Evolutionary conservation across 768 basidiomycete species (phyloP), one percentile per base, ranked within the genome.

Genomic region (Sporobolomyces roseus): DNA sequence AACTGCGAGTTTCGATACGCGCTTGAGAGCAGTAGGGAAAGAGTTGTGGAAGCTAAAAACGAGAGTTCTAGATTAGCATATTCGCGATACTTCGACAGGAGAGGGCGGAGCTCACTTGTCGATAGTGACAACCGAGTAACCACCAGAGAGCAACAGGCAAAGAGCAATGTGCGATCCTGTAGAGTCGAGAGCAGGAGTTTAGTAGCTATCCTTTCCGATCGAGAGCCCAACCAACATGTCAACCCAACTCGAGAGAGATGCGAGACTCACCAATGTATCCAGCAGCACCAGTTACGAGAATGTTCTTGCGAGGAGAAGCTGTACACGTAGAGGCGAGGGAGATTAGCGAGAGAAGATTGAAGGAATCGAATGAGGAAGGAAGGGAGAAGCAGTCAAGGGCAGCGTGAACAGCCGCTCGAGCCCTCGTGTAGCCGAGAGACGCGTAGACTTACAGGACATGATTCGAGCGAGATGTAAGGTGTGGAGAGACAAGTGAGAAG

Each of bases 131-230:
- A 97, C 91, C 78, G 89, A 90, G 84, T 89, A 99, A 70, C 86
- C 83, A 66, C 91, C 85, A 17, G 92, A 91, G 77, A 90, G 84
- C 73, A 96, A 87, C 46, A 96, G 82, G 54, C 85, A 82, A 67
- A 88, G 90, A 72, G 97, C 87, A 77, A 97, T 88, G 80, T 99
- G 96, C 32, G 93, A 94, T 77, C 93, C 94, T 92, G 78, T 17
- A 69, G 51, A n/a, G 33, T 14, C 17, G 33, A 19, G 38, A 41
- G 33, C 29, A 1, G 2, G 36, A 6, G 25, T 43, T 30, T 23
- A 64, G 63, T 46, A 43, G 17, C 10, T 41, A 41, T 41, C 17
- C n/a, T n/a, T n/a, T n/a, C n/a, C n/a, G n/a, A n/a, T 59, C 56
- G 56, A 59, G 56, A 59, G 56, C 56, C 56, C 9, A 6, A 25